phyloP scores from a whole-genome alignment of 257 asterid species.

The Solanum corneliomulleri region DNA sequence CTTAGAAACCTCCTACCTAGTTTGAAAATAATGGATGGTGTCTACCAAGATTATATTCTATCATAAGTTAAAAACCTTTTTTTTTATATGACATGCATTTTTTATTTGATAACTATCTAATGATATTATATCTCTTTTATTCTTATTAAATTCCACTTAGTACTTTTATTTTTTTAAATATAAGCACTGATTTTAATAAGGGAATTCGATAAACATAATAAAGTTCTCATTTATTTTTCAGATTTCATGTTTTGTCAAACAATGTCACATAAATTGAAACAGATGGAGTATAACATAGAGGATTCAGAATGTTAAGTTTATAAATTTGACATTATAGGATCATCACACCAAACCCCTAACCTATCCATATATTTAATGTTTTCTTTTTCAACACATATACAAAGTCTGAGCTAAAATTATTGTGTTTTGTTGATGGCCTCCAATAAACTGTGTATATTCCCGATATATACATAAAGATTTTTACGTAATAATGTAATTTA shows the following conservation, averaged over 20 bases:
- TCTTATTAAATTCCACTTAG: not conserved
- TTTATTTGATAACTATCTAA: not conserved
- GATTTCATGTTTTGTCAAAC: not conserved
- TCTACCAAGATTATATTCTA: not conserved
- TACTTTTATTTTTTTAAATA: not conserved
- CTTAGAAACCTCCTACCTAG: not conserved
- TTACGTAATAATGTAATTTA: not conserved
- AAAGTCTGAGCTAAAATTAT: not conserved
- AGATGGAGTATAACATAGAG: too few relatives aligned
- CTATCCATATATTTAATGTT: not conserved
- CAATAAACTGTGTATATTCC: not conserved
- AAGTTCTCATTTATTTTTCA: not conserved
- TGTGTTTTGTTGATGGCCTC: rapidly evolving
- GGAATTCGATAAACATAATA: not conserved
- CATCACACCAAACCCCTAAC: not conserved
- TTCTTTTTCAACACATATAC: not conserved
- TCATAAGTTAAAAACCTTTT: not conserved
- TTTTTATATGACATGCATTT: too few relatives aligned
- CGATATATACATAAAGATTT: not conserved
- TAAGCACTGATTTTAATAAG: not conserved
- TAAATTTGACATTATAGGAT: not conserved
- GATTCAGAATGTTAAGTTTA: not conserved
- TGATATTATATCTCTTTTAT: not conserved
- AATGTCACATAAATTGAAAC: not conserved
- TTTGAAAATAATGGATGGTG: not conserved